Percentiles rank a stretch among this genome's conserved stretches.
Conservation (phyloP, 495 filamentous ascomycete genomes). For the Melanomma pulvis-pyrius region DNA sequence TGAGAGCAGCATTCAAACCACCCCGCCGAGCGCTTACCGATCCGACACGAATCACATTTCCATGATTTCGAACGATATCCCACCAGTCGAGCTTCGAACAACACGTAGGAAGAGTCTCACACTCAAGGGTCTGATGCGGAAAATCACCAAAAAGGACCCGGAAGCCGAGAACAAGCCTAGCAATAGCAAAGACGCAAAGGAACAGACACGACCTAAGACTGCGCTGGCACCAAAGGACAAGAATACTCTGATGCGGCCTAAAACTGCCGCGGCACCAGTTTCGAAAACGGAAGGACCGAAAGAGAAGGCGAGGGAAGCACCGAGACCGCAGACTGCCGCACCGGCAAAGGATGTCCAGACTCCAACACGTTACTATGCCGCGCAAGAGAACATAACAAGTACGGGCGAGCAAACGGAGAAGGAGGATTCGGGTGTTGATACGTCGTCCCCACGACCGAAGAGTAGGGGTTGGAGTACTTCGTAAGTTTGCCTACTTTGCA, state of each 20-base stretch:
- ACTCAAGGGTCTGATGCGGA: slow-evolving; percentile 23
- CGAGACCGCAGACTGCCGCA: slow-evolving; percentile 1
- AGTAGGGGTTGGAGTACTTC: slow-evolving; percentile 22
- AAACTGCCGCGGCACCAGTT: slow-evolving; percentile 4
- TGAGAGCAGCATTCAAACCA: neutral
- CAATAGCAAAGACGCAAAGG: neutral
- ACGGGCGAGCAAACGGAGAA: neutral
- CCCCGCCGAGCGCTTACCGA: neutral
- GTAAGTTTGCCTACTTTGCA: slow-evolving; percentile 3
- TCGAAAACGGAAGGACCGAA: neutral
- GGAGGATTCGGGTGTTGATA: neutral
- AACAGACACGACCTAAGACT: slow-evolving; percentile 11
- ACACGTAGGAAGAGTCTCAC: slow-evolving; percentile 17
- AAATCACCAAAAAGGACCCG: slow-evolving; percentile 9
- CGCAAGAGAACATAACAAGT: neutral
- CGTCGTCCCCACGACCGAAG: slow-evolving; percentile 8
- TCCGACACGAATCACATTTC: slow-evolving; percentile 5
- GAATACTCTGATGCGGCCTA: slow-evolving; percentile 16
- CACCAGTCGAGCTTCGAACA: slow-evolving; percentile 15
- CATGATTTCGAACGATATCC: slow-evolving; percentile 19
- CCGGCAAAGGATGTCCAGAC: neutral
- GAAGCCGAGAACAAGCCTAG: neutral
- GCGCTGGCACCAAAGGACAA: slow-evolving; percentile 26
- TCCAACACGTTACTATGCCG: neutral
- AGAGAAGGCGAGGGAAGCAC: neutral